phyloP scores from a whole-genome alignment of 108 stramenopile genomes.

The Parmales sp. region DNA sequence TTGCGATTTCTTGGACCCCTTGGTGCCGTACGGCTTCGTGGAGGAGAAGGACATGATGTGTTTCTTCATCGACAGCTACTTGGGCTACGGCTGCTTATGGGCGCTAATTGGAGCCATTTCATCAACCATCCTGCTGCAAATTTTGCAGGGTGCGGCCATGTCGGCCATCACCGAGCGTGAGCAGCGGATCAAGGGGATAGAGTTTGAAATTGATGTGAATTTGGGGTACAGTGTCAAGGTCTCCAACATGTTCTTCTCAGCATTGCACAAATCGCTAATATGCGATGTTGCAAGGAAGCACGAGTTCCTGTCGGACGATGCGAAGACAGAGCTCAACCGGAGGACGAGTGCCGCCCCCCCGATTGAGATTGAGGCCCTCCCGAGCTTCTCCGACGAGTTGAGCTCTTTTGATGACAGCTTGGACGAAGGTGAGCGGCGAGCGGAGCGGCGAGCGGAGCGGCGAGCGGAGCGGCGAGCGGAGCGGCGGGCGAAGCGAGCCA shows the following conservation, averaged over 20 bases:
- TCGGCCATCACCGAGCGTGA: background rate
- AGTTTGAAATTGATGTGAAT: background rate
- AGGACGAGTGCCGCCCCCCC: too few species aligned
- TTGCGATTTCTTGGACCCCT: constrained; percentile 3
- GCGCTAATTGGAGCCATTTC: background rate
- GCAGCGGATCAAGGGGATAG: constrained; percentile 9
- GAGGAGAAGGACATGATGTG: constrained; percentile 3
- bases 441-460: too few species aligned
- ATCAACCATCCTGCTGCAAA: background rate
- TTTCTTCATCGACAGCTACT: background rate
- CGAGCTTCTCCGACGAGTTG: too few species aligned
- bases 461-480: too few species aligned
- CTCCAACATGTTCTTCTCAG: background rate
- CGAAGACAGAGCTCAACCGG: background rate
- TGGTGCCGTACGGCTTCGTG: constrained; percentile 9
- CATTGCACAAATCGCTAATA: background rate
- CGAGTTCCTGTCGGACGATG: background rate
- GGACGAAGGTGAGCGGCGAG: too few species aligned
- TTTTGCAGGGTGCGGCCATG: background rate
- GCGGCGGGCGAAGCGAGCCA: too few species aligned
- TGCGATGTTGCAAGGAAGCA: background rate
- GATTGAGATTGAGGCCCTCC: too few species aligned
- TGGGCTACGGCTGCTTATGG: background rate
- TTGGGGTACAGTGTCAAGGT: background rate
- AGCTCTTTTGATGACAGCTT: too few species aligned